Evolutionary conservation across 164 flowering plant genomes (phyloP), one percentile per base, ranked within the genome.

Genomic region (Brasenia schreberi): DNA sequence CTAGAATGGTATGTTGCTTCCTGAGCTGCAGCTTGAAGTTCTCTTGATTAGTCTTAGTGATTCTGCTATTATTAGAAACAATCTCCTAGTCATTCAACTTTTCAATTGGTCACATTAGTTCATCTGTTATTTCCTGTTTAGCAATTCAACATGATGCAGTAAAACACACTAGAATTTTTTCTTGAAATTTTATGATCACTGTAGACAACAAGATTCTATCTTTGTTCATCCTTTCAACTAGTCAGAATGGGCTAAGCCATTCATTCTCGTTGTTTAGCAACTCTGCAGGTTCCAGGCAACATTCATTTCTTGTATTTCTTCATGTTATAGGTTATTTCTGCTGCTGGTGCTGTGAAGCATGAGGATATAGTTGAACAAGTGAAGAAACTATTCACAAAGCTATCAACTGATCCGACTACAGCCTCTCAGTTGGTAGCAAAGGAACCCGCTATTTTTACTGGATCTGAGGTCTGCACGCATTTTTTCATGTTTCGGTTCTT

Each of bases 341-440:
- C 94, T 65, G 76, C 99, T 75, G 99, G 99, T 71, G 88, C 88
- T 77, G 96, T 95, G 19, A 88, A 86, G 78, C 99, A 95, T 74
- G 97, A 89, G 72, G 97, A 95, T 18, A 9, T 95, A 77, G 99
- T 95, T 71, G 86, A 82, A 68, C 80, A 82, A 81, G 99, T 95
- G 19, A 86, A 87, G 72, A 86, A 83, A 64, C 61, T 79, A 53
- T 95, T 95, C 71, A 88, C 96, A 12, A 89, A 89, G 77, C 71
- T 95, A 61, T 87, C 99, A 65, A 43, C 83, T 17, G 82, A 88
- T 73, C 83, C 96, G 65, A 88, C 88, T 10, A 88, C 99, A 62
- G 80, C 96, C 56, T 65, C 89, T 43, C 86, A 92, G 63, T 74
- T 95, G 64, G 97, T 82, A 77, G 89, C 76, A 6, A 82, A 79